phyloP scores from a whole-genome alignment of 2,329 filamentous ascomycete species.

The Alternaria sp. region DNA sequence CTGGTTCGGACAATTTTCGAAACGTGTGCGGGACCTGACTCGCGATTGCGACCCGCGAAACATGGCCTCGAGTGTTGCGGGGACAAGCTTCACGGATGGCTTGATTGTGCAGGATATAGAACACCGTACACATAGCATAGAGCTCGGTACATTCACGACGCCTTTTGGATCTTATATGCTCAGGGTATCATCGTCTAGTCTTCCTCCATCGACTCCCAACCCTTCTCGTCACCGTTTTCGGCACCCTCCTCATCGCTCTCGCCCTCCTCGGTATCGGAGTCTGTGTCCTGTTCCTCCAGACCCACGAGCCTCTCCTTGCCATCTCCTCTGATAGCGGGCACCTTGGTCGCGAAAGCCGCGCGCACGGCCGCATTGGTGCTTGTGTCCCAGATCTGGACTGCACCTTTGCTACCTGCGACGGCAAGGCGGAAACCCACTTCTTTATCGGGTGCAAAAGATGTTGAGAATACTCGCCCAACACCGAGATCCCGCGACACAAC shows the following conservation, averaged over 20 bases:
- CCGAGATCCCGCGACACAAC: conserved; percentile 91
- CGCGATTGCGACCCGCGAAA: neutral
- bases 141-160: neutral
- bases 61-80: neutral
- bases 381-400: conserved; percentile 94
- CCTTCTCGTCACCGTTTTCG: conserved; percentile 41
- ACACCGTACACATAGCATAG: neutral
- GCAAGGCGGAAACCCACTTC: conserved; percentile 92
- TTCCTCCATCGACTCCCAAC: conserved; percentile 52
- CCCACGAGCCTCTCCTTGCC: conserved; percentile 79
- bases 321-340: conserved; percentile 66
- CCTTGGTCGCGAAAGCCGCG: conserved; percentile 77
- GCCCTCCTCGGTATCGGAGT: conserved; percentile 63
- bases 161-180: neutral
- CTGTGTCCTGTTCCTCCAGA: conserved; percentile 69
- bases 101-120: neutral
- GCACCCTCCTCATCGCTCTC: conserved; percentile 53
- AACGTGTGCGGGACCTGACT: conserved; percentile 12
- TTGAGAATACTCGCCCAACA: conserved; percentile 92
- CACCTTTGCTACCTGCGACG: conserved; percentile 92
- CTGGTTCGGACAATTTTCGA: conserved; percentile 16
- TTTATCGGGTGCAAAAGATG: conserved; percentile 85
- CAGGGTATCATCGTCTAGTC: conserved; percentile 36
- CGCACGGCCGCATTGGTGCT: conserved; percentile 89
- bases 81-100: conserved; percentile 1